phyloP scores from a whole-genome alignment of 805 yeast genomes.

The Hyphopichia homilentoma region DNA sequence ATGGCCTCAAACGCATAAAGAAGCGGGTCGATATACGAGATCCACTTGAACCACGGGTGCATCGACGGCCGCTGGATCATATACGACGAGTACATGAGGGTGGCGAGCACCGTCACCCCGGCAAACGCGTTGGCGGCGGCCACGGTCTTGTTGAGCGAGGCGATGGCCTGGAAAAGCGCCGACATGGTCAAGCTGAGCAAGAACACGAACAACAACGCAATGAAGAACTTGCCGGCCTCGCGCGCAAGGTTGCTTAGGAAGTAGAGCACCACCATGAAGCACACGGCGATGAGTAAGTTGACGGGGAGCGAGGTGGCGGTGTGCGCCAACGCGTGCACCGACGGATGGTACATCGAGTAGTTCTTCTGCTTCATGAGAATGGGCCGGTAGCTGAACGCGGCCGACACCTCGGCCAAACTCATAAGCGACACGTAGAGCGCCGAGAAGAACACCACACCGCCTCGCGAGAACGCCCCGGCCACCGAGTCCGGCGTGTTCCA shows the following conservation, averaged over 20 bases:
- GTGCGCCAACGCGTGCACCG: slow-evolving; percentile 23
- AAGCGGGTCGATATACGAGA: slow-evolving; percentile 35
- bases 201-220: slow-evolving; percentile 42
- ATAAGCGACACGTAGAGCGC: slow-evolving; percentile 50
- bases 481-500: slow-evolving; percentile 50
- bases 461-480: slow-evolving; percentile 57
- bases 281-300: slow-evolving; percentile 14
- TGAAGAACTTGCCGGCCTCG: slow-evolving; percentile 55
- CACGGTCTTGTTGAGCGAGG: slow-evolving; percentile 50
- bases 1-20: slow-evolving; percentile 27
- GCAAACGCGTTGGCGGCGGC: slow-evolving; percentile 56
- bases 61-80: slow-evolving; percentile 31
- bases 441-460: slow-evolving; percentile 60
- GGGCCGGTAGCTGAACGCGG: slow-evolving; percentile 19
- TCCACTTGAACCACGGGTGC: slow-evolving; percentile 34
- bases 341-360: slow-evolving; percentile 26
- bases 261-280: slow-evolving; percentile 23
- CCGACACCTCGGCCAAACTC: slow-evolving; percentile 44
- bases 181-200: slow-evolving; percentile 51
- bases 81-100: slow-evolving; percentile 26
- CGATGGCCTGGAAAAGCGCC: slow-evolving; percentile 50
- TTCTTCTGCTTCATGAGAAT: slow-evolving; percentile 27
- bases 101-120: slow-evolving; percentile 38
- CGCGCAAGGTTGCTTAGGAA: slow-evolving; percentile 37
- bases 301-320: slow-evolving; percentile 19